Percentiles rank a stretch among this genome's conserved stretches.
phyloP scores from a whole-genome alignment of 805 yeast species.

The Pichia eremophila region DNA sequence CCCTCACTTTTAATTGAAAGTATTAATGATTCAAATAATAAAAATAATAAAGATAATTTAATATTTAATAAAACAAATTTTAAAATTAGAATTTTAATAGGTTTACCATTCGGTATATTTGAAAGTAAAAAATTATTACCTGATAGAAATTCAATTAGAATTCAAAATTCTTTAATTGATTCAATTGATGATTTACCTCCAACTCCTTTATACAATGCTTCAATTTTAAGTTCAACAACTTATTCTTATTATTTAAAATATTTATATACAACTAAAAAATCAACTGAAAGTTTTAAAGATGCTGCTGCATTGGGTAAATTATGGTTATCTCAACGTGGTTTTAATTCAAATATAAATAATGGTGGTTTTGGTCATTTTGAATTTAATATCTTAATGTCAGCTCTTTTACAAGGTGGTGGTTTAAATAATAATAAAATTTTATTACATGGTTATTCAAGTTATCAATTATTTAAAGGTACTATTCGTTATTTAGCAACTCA shows the following conservation, averaged over 20 bases:
- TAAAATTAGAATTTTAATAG: constrained; percentile 61
- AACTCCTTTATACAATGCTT: constrained; percentile 82
- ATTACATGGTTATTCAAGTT: constrained; percentile 82
- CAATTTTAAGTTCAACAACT: constrained; percentile 60
- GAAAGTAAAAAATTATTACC: constrained; percentile 70
- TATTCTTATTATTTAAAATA: constrained; percentile 65
- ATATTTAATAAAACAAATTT: constrained; percentile 58
- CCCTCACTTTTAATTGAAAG: constrained; percentile 56
- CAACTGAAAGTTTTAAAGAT: constrained; percentile 74
- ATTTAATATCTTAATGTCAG: constrained; percentile 72
- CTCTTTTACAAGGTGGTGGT: constrained; percentile 78
- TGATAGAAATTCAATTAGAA: constrained; percentile 72
- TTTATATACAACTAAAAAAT: constrained; percentile 64
- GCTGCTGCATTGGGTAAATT: constrained; percentile 81
- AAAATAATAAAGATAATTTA: constrained; percentile 40
- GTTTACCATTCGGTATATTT: constrained; percentile 62
- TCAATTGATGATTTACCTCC: constrained; percentile 41
- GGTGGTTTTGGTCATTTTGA: constrained; percentile 92
- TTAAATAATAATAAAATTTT: constrained; percentile 64
- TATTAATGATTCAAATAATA: constrained; percentile 22
- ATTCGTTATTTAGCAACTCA: constrained; percentile 72
- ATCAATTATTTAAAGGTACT: constrained; percentile 87
- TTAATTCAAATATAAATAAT: constrained; percentile 48
- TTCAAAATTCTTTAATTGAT: constrained; percentile 29
- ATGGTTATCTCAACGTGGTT: constrained; percentile 87